phyloP scores from a whole-genome alignment of 2,329 filamentous ascomycete genomes.

The Dothistroma pini region DNA sequence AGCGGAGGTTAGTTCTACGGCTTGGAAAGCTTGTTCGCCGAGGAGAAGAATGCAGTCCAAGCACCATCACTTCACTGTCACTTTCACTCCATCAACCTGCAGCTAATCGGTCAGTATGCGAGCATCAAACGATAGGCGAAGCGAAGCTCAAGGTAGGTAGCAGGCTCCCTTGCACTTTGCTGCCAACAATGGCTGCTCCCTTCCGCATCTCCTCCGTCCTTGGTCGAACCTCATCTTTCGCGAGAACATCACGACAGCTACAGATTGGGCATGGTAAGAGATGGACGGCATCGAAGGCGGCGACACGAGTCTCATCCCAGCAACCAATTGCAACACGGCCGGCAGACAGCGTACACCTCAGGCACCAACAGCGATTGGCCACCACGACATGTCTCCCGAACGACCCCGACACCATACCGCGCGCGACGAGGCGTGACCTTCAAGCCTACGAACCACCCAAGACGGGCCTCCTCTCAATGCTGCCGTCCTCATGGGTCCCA shows the following conservation, averaged over 20 bases:
- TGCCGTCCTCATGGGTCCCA: conserved; percentile 69
- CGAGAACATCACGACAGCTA: conserved; percentile 21
- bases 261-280: conserved; percentile 10
- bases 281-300: conserved; percentile 15
- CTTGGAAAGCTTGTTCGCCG: background rate
- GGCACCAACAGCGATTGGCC: background rate
- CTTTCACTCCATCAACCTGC: background rate
- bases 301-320: background rate
- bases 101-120: conserved; percentile 8
- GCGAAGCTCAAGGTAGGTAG: conserved; percentile 18
- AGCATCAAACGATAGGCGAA: background rate
- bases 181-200: conserved; percentile 15
- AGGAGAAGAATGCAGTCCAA: background rate
- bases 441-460: conserved; percentile 62
- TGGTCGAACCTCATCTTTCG: conserved; percentile 15
- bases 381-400: background rate
- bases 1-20: conserved; percentile 1
- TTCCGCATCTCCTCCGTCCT: conserved; percentile 16
- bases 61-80: conserved; percentile 4
- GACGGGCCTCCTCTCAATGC: conserved; percentile 64
- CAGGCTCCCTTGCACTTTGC: conserved; percentile 7
- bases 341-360: background rate
- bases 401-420: background rate
- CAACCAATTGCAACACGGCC: background rate
- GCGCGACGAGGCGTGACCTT: background rate